A percentile compares a stretch with the other conserved stretches of the same genome.
Conservation (phyloP, 1,284 basidiomycete genomes). For the Austropuccinia psidii region DNA sequence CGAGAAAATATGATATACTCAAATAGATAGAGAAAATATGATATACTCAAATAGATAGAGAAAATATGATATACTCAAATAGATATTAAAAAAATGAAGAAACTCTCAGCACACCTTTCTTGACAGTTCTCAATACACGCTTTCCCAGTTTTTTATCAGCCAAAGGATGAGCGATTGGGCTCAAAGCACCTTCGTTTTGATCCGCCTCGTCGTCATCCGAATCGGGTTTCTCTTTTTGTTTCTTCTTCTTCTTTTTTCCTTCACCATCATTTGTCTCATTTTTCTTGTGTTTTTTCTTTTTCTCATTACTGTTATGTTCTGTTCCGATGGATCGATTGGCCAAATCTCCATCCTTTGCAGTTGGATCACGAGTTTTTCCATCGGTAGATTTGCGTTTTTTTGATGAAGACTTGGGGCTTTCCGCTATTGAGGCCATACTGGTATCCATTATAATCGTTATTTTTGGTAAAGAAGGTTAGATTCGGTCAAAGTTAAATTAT, state of each 20-base stretch:
- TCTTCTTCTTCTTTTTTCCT: conserved; percentile 11
- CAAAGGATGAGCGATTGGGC: conserved; percentile 79
- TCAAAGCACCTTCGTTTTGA: conserved; percentile 59
- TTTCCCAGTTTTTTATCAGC: conserved; percentile 85
- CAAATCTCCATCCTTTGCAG: too few relatives aligned
- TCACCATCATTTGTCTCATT: too few relatives aligned
- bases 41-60: neutral
- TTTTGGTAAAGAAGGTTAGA: too few relatives aligned
- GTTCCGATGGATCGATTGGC: too few relatives aligned
- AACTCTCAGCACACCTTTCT: conserved; percentile 60
- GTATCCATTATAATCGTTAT: too few relatives aligned
- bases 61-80: neutral
- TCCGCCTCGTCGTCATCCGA: neutral
- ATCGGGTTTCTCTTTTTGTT: neutral
- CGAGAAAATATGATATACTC: neutral
- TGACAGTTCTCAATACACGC: conserved; percentile 84
- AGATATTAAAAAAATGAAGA: conserved; percentile 19
- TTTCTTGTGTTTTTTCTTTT: too few relatives aligned
- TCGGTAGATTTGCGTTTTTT: too few relatives aligned
- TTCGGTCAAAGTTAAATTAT: too few relatives aligned
- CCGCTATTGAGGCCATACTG: too few relatives aligned
- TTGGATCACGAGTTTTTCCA: too few relatives aligned
- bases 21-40: neutral
- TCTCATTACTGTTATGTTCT: too few relatives aligned
- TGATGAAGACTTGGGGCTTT: too few relatives aligned